phyloP scores from a whole-genome alignment of 805 yeast species.

The Wickerhamomyces silvicola region DNA sequence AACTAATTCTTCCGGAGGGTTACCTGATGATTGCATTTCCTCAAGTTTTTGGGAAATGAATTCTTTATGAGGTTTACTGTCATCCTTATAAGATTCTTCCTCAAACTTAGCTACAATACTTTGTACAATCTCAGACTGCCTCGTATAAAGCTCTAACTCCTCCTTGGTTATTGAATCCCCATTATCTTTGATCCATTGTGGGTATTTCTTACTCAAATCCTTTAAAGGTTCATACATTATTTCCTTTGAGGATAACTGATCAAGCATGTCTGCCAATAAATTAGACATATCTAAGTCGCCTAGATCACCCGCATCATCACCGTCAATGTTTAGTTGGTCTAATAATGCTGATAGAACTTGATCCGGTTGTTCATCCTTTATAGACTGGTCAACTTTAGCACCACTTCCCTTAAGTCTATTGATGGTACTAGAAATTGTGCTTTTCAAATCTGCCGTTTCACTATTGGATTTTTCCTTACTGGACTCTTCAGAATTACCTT shows the following conservation, averaged over 20 bases:
- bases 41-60: constrained; percentile 55
- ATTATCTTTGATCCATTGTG: constrained; percentile 59
- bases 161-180: constrained; percentile 30
- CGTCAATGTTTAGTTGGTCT: constrained; percentile 47
- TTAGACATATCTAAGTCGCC: constrained; percentile 53
- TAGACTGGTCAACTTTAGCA: constrained; percentile 56
- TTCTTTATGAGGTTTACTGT: constrained; percentile 33
- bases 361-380: constrained; percentile 44
- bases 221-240: constrained; percentile 84
- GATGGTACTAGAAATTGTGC: constrained; percentile 74
- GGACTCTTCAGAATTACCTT: constrained; percentile 4
- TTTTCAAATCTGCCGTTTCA: constrained; percentile 42
- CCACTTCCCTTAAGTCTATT: constrained; percentile 74
- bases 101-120: constrained; percentile 66
- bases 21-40: constrained; percentile 65
- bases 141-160: constrained; percentile 46
- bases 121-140: constrained; percentile 56
- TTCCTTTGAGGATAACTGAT: constrained; percentile 77
- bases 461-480: constrained; percentile 4
- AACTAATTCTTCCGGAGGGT: constrained; percentile 73
- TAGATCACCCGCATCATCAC: constrained; percentile 30
- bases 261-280: constrained; percentile 65
- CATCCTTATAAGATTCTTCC: constrained; percentile 51
- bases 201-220: constrained; percentile 68
- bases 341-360: constrained; percentile 58